Conservation (phyloP, 2,329 filamentous ascomycete species). For the Colletotrichum sp. region DNA sequence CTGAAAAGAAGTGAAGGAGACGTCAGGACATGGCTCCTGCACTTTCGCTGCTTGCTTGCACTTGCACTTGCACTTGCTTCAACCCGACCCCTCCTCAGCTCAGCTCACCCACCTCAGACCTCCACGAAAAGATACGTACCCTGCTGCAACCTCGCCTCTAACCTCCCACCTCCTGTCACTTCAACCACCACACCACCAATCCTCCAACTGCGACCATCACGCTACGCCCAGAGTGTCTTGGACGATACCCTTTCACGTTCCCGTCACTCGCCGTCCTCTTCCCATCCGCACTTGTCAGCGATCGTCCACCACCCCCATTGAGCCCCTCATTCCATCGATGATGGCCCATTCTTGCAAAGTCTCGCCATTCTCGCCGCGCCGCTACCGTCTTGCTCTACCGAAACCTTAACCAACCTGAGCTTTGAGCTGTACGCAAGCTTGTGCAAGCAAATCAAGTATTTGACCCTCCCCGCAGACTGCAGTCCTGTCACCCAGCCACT, state of each 20-base stretch:
- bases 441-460: not conserved
- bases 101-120: not conserved
- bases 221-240: conserved; percentile 4
- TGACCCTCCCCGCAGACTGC: not conserved
- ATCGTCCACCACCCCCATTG: not conserved
- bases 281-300: conserved; percentile 6
- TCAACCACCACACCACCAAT: not conserved
- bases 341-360: not conserved
- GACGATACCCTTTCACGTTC: not conserved
- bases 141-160: not conserved
- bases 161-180: not conserved
- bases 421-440: not conserved
- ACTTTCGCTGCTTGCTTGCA: not conserved
- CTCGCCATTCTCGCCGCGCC: not conserved
- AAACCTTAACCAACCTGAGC: not conserved
- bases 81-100: not conserved
- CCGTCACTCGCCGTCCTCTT: not conserved
- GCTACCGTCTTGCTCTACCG: not conserved
- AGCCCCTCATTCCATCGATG: not conserved
- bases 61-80: not conserved
- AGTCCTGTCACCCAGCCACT: not conserved
- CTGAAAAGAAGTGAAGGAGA: not conserved
- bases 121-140: not conserved
- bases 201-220: not conserved
- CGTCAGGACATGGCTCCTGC: not conserved